A percentile compares a stretch with the other conserved stretches of the same genome.
These are phyloP conservation scores for Priceomyces carsonii DNA, from an alignment of 805 yeast genomes.

Conservation along the genomic window DNA sequence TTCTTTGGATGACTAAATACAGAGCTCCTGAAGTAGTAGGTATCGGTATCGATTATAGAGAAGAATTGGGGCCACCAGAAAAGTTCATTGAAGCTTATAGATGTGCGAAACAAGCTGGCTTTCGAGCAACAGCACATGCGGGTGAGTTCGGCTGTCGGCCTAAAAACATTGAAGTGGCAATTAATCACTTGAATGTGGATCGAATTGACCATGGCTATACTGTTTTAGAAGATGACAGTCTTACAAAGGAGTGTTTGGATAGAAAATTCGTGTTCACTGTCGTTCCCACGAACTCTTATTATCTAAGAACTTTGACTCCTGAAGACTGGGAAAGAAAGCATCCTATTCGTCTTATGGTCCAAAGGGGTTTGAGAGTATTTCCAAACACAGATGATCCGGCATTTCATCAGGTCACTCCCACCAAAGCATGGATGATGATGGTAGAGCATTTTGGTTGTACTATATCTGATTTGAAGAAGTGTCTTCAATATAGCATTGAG, in stretches of 20 bases:
- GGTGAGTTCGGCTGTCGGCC: slow-evolving; percentile 30
- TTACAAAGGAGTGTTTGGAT: slow-evolving; percentile 20
- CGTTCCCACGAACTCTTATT: slow-evolving; percentile 32
- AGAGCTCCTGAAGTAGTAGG: slow-evolving; percentile 22
- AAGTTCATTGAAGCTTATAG: slow-evolving; percentile 23
- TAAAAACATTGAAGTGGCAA: slow-evolving; percentile 24
- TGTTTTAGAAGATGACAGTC: slow-evolving; percentile 21
- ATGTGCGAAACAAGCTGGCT: slow-evolving; percentile 20
- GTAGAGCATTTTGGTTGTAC: slow-evolving; percentile 25
- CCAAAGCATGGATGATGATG: slow-evolving; percentile 31
- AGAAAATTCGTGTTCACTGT: slow-evolving; percentile 23
- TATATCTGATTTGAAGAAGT: slow-evolving; percentile 16
- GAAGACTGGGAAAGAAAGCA: slow-evolving; percentile 29
- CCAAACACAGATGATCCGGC: slow-evolving; percentile 34
- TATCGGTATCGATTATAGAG: slow-evolving; percentile 32
- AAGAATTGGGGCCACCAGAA: slow-evolving; percentile 26
- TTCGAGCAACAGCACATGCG: slow-evolving; percentile 28
- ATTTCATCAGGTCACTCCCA: slow-evolving; percentile 27
- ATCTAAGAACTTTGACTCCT: slow-evolving; percentile 21
- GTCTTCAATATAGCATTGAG: slow-evolving; percentile 24
- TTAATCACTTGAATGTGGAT: slow-evolving; percentile 20
- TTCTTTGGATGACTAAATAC: slow-evolving; percentile 26
- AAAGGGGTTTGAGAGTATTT: slow-evolving; percentile 22
- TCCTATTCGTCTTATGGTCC: slow-evolving; percentile 27
- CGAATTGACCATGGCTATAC: slow-evolving; percentile 32